Evolutionary conservation across 257 asterid genomes (phyloP).

Genomic region (Nicotiana tomentosiformis): DNA sequence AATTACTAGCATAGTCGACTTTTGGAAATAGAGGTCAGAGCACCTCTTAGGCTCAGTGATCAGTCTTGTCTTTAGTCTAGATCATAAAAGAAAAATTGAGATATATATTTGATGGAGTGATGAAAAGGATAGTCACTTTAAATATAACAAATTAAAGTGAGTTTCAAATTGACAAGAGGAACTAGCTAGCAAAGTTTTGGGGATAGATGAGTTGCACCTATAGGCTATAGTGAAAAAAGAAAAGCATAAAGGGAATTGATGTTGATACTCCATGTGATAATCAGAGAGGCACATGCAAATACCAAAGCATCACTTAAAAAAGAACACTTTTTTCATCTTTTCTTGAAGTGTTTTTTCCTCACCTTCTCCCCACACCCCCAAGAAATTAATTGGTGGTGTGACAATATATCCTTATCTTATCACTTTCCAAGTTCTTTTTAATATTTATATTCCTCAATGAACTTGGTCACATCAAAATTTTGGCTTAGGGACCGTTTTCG

Average conservation of each 20-base stretch:
- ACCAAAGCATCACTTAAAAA: constrained; percentile 11
- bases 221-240: constrained; percentile 12
- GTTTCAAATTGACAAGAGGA: neutral
- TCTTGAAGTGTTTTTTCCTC: neutral
- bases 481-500: neutral
- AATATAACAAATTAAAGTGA: constrained; percentile 4
- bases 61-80: neutral
- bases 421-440: constrained; percentile 8
- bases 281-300: constrained; percentile 48
- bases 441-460: constrained; percentile 10
- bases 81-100: neutral
- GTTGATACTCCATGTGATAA: constrained; percentile 29
- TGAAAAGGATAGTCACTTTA: neutral
- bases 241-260: constrained; percentile 29
- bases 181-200: neutral
- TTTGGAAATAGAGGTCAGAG: neutral
- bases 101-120: neutral
- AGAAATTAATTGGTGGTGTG: constrained; percentile 25
- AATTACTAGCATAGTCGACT: neutral
- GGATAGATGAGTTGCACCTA: constrained; percentile 29
- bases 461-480: constrained; percentile 32
- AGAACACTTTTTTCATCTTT: neutral
- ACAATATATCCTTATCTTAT: constrained; percentile 25
- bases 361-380: constrained; percentile 15
- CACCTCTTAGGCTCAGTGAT: neutral